Evolutionary conservation across 768 basidiomycete genomes (phyloP).

Genomic region (Mycena alexandri): DNA sequence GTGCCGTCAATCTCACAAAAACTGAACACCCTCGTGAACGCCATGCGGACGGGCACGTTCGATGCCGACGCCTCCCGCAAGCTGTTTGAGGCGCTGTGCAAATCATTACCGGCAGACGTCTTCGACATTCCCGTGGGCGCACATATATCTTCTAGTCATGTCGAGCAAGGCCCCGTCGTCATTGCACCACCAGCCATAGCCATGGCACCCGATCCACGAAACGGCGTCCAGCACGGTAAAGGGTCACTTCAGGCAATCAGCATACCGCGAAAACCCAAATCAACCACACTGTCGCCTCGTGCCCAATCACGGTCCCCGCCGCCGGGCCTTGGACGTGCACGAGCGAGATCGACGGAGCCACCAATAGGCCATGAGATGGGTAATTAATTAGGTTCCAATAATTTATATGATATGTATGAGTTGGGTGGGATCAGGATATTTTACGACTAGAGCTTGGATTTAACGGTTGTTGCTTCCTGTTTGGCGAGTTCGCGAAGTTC

Average conservation of each 20-base stretch:
- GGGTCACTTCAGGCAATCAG: background rate
- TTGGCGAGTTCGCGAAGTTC: conserved; percentile 65
- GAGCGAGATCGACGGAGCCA: conserved; percentile 6
- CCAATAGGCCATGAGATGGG: background rate
- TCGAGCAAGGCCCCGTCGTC: background rate
- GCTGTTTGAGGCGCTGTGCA: conserved; percentile 63
- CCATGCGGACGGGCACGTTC: conserved; percentile 63
- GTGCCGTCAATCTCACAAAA: conserved; percentile 56
- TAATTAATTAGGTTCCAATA: background rate
- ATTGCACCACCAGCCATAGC: background rate
- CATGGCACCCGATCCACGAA: conserved; percentile 4
- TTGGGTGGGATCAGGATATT: no score
- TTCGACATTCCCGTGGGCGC: conserved; percentile 47
- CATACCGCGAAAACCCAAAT: conserved; percentile 28
- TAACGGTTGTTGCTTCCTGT: conserved; percentile 45
- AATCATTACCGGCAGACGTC: conserved; percentile 55
- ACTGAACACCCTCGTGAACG: conserved; percentile 57
- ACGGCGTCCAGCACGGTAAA: background rate
- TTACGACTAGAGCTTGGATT: conserved; percentile 16
- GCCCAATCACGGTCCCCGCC: conserved; percentile 4
- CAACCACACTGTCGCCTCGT: conserved; percentile 16
- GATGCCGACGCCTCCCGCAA: conserved; percentile 63
- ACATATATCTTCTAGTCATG: background rate
- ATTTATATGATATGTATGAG: background rate
- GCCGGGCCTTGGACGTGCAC: background rate